Conservation (phyloP, 1,284 basidiomycete genomes). For the Paramarasmius palmivorus region DNA sequence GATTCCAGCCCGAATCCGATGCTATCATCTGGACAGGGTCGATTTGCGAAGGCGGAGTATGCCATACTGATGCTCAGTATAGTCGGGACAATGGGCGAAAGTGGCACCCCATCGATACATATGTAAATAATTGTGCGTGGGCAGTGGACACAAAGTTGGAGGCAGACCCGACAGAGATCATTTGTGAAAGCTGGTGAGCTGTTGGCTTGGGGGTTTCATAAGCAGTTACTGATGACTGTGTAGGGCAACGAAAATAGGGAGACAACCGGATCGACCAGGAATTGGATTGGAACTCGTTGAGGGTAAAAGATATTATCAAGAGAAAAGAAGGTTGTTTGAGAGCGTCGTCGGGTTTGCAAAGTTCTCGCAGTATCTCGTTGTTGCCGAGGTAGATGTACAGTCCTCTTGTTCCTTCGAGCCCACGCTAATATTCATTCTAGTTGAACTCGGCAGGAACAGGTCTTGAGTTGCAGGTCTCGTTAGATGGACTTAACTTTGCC, state of each 20-base stretch:
- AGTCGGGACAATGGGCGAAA: slow-evolving; percentile 74
- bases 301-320: slow-evolving; percentile 75
- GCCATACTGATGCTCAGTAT: slow-evolving; percentile 76
- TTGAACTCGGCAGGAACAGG: slow-evolving; percentile 58
- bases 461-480: slow-evolving; percentile 86
- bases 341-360: slow-evolving; percentile 93
- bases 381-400: slow-evolving; percentile 82
- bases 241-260: slow-evolving; percentile 84
- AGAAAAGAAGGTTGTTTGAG: slow-evolving; percentile 80
- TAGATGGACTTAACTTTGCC: slow-evolving; percentile 87
- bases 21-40: slow-evolving; percentile 90
- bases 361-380: slow-evolving; percentile 94
- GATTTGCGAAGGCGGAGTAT: slow-evolving; percentile 58
- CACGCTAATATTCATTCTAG: slow-evolving; percentile 34
- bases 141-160: slow-evolving; percentile 77
- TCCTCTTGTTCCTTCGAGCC: neutral
- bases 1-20: slow-evolving; percentile 89
- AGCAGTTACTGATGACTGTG: slow-evolving; percentile 17
- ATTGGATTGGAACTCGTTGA: slow-evolving; percentile 82
- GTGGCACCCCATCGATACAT: slow-evolving; percentile 83
- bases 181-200: slow-evolving; percentile 80
- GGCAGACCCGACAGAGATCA: slow-evolving; percentile 83
- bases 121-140: slow-evolving; percentile 94
- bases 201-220: too few species aligned
- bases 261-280: slow-evolving; percentile 39